Evolutionary conservation across 371 early-diverging fungal genomes (phyloP), one percentile per base, ranked within the genome.

Genomic region (Actinomucor elegans): DNA sequence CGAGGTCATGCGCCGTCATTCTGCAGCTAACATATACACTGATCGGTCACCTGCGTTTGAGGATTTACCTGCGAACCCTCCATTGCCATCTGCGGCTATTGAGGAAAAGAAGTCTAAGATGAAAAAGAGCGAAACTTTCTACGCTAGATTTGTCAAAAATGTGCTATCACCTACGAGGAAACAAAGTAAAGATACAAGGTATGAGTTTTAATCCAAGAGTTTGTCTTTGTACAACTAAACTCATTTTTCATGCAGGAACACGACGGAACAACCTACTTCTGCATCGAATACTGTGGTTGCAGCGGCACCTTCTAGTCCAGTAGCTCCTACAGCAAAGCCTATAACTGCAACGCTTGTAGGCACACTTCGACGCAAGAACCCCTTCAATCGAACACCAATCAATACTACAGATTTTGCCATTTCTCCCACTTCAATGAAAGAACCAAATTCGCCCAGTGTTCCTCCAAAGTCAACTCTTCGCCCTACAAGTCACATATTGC

Each of bases 41-140:
- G 59, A 64, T 41, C 53, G 53, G 18, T 14, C 52, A 35, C 54
- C 59, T 18, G 47, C 50, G 1, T 48, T 61, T 10, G 56, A 54
- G 24, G 45, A 52, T 35, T 24, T 48, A 24, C 38, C 45, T 11
- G 35, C 50, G 15, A 54, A 41, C 14, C 62, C 67, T 28, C 59
- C 67, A 21, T 44, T 59, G 12, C 54, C 59, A 14, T 31, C 10
- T 9, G 4, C n/a, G 1, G 18, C 37, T 11, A 14, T 29, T 3
- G 44, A 24, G 23, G 50, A 49, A 36, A 43, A 53, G 26, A 48
- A 37, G 28, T n/a, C 49, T 2, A 55, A 58, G 9, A 57, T 73
- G 44, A 71, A 75, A 21, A 75, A 72, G 42, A 75, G 76, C 26
- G 65, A 71, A 31, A 71, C 76, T 0, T 71, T 75, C 32, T 71